These are phyloP conservation scores for Hypoxylon sp. DNA, from an alignment of 2,329 filamentous ascomycete species.

Conservation along the genomic window DNA sequence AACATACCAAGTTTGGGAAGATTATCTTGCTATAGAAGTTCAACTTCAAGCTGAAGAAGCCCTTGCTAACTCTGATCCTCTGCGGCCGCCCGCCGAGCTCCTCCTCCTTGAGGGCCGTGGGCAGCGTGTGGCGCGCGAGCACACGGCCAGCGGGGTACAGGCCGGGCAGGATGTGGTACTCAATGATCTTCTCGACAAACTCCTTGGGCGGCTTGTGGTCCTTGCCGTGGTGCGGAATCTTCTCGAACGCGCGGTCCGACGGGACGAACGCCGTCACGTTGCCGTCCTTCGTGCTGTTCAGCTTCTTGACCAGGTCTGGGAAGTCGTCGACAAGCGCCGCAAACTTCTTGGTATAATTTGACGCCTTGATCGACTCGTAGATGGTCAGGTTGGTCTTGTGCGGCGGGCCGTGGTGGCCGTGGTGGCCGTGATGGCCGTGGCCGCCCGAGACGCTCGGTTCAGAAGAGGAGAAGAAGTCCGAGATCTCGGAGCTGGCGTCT, in stretches of 20 bases:
- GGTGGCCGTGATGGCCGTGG: conserved; percentile 4
- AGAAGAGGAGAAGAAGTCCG: conserved; percentile 37
- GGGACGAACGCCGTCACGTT: conserved; percentile 89
- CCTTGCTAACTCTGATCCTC: conserved; percentile 76
- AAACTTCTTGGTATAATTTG: conserved; percentile 82
- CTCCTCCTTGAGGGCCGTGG: conserved; percentile 71
- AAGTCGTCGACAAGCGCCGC: conserved; percentile 80
- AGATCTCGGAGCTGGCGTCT: conserved; percentile 29
- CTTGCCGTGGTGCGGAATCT: conserved; percentile 58
- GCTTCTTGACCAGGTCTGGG: conserved; percentile 74
- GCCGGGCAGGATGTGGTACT: conserved; percentile 80
- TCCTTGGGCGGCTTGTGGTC: conserved; percentile 74
- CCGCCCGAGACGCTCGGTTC: conserved; percentile 13
- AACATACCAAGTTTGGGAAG: conserved; percentile 74
- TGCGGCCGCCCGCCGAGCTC: conserved; percentile 75
- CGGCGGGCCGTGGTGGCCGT: conserved; percentile 2
- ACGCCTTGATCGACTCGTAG: conserved; percentile 81
- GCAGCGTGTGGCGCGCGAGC: conserved; percentile 78
- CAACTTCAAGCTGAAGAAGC: conserved; percentile 71
- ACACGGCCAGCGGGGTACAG: conserved; percentile 74
- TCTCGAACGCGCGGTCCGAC: conserved; percentile 78
- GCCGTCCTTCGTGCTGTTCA: conserved; percentile 75
- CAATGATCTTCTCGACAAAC: conserved; percentile 73
- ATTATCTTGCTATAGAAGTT: conserved; percentile 83
- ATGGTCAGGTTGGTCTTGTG: conserved; percentile 72